Base-by-base conservation (phyloP, 2,329 filamentous ascomycete genomes). In the Botryotinia calthae region DNA sequence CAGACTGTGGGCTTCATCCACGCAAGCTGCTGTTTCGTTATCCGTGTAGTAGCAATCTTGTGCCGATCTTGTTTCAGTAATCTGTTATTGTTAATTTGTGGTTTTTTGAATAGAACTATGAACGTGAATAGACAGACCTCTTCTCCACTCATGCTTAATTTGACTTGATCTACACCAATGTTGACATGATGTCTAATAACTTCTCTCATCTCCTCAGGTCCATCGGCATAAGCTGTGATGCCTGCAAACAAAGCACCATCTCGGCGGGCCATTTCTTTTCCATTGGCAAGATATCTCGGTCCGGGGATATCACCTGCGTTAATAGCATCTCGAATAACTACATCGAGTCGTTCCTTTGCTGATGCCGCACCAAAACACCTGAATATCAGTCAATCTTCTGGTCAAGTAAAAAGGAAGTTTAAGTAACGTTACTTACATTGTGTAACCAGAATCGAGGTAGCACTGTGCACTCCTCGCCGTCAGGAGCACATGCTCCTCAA, bases 371-470 rank as follows among this genome's bases (percentile, higher is more conserved):
- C 77, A 63, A 75, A 78, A 51, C 77, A 77, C 76, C 76, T 76
- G 37, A 48, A 12, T 22, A 10, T 20, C 22, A 48, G 22, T 48
- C 9, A 48, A 48, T 48, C 48, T 34, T 25, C 2, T 20, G 71
- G 20, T 73, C 51, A 28, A 48, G n/a, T 28, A 34, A 18, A 48
- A 20, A 37, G 8, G 67, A 70, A 14, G 0, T 5, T 12, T 3
- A 4, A 10, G 8, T 5, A 25, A 48, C 22, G 1, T 48, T 22
- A 48, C 46, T 4, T 71, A 80, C 84, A 86, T 86, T 0, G 85
- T 86, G 76, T 86, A 86, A 0, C 85, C 85, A 6, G 82, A 85
- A 75, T 87, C 85, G 12, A 86, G 77, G 73, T 83, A 86, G 62
- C 80, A 82, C 75, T 82, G 80, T 0, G 85, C 85, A 46, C 79